Conservation (phyloP, 1,284 basidiomycete species). For the Spongispora temasekensis region DNA sequence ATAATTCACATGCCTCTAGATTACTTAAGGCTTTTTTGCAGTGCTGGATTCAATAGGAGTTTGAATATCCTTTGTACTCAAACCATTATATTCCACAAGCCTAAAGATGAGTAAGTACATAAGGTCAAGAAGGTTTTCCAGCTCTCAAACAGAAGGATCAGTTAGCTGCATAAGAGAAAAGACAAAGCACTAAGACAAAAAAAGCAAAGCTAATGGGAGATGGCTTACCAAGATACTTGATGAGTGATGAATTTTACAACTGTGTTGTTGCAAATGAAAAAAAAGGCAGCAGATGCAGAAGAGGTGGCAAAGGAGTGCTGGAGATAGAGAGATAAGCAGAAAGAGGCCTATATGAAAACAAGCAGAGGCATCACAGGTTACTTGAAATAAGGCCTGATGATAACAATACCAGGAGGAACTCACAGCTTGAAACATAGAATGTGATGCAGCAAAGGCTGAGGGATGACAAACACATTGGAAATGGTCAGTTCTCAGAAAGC, state of each 20-base stretch:
- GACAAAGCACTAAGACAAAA: background rate
- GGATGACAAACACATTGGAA: background rate
- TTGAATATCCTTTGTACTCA: no score
- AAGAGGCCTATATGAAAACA: background rate
- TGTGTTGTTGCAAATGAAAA: slow-evolving; percentile 3
- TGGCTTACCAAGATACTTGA: slow-evolving; percentile 13
- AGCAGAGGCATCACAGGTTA: background rate
- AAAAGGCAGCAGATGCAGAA: background rate
- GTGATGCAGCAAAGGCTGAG: no score
- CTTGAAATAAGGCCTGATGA: background rate
- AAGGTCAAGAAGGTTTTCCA: no score
- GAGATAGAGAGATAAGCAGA: background rate
- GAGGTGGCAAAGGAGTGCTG: background rate
- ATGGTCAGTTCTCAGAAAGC: background rate
- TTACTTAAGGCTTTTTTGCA: no score
- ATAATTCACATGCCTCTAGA: no score
- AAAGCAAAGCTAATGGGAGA: slow-evolving; percentile 10
- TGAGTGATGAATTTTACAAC: slow-evolving; percentile 10
- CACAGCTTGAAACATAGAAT: background rate
- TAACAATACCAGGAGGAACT: background rate
- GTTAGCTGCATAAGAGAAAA: slow-evolving; percentile 4
- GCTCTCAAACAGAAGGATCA: no score
- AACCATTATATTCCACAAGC: no score
- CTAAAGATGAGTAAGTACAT: no score
- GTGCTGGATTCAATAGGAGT: no score